Evolutionary conservation across 768 basidiomycete genomes (phyloP).

Genomic region (Mycena epipterygia): DNA sequence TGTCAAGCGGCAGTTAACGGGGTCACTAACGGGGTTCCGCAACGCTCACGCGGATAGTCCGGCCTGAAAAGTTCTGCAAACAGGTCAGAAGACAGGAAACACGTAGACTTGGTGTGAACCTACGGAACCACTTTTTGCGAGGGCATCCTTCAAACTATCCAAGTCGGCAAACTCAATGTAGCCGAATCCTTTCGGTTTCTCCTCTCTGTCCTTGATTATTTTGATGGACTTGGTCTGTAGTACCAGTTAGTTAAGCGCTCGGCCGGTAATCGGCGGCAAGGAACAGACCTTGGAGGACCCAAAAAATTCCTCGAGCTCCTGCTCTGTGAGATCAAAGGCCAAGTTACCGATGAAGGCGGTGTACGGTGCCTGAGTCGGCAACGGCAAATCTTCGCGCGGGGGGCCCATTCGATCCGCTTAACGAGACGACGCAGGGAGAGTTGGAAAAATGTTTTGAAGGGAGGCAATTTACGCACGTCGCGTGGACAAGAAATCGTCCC

Average conservation of each 20-base stretch:
- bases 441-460: constrained; percentile 24
- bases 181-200: constrained; percentile 97
- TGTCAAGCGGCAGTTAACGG: constrained; percentile 10
- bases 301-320: constrained; percentile 88
- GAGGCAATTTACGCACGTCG: constrained; percentile 63
- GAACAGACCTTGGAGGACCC: constrained; percentile 67
- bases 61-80: constrained; percentile 76
- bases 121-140: constrained; percentile 79
- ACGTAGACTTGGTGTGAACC: constrained; percentile 44
- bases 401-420: constrained; percentile 71
- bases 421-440: constrained; percentile 13
- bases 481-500: constrained; percentile 75
- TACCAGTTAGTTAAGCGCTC: background rate
- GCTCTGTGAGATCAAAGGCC: constrained; percentile 91
- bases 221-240: constrained; percentile 85
- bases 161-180: constrained; percentile 95
- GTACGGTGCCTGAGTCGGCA: constrained; percentile 95
- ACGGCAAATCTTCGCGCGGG: constrained; percentile 91
- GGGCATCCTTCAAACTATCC: constrained; percentile 87
- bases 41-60: constrained; percentile 91
- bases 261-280: background rate
- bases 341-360: constrained; percentile 98
- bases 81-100: constrained; percentile 16
- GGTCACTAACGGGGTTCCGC: constrained; percentile 91
- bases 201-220: constrained; percentile 93